These are phyloP conservation scores for Smithsoniella earleae DNA, from an alignment of 163 green algal species.

Conservation along the genomic window DNA sequence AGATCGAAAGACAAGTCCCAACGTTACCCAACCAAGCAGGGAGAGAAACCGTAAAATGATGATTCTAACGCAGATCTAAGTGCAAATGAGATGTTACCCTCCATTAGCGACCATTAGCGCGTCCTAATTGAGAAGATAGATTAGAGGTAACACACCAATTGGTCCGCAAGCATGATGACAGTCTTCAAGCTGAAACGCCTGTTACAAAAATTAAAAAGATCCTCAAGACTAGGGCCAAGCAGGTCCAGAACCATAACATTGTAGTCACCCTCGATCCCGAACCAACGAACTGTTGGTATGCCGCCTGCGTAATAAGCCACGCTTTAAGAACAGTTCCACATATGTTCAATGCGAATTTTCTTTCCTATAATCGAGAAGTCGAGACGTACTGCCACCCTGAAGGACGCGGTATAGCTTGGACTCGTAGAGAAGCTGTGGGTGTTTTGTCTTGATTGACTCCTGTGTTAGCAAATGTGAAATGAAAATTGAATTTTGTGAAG, in stretches of 20 bases:
- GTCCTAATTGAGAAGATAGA: no score
- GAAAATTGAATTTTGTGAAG: slow-evolving; percentile 9
- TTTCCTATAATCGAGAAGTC: no score
- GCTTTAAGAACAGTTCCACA: no score
- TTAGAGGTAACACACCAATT: slow-evolving; percentile 76
- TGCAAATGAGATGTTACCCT: no score
- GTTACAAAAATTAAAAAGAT: slow-evolving; percentile 99
- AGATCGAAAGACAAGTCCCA: no score
- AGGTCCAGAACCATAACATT: slow-evolving; percentile 99
- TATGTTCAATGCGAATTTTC: no score
- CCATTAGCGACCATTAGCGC: no score
- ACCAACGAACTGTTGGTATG: slow-evolving; percentile 96
- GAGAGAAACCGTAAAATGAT: no score
- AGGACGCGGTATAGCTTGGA: slow-evolving; percentile 99
- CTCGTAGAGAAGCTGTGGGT: slow-evolving; percentile 98
- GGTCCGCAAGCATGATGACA: slow-evolving; percentile 97
- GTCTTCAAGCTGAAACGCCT: slow-evolving; percentile 97
- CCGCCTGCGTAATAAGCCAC: slow-evolving; percentile 59
- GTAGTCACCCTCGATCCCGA: slow-evolving; percentile 96
- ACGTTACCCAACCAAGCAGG: no score
- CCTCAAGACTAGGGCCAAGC: slow-evolving; percentile 90
- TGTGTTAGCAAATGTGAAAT: no score
- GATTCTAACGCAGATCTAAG: no score
- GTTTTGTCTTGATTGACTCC: slow-evolving; percentile 76
- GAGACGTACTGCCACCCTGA: slow-evolving; percentile 82